Conservation (phyloP, 2,329 filamentous ascomycete genomes). For the Cladophialophora chaetospira region DNA sequence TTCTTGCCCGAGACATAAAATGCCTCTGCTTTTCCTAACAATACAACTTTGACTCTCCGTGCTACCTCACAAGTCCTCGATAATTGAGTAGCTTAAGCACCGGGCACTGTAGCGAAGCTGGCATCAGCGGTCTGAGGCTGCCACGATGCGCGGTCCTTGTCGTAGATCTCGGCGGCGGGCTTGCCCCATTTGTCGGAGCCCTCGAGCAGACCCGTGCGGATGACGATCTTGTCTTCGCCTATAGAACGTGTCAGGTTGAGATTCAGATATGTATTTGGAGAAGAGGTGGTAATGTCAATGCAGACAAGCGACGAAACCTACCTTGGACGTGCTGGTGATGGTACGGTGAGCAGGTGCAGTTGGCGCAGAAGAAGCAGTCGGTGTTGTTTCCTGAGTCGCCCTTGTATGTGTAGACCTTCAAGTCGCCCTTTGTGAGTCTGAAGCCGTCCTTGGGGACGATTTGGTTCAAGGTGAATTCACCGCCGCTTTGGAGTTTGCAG, state of each 20-base stretch:
- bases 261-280: too few relatives aligned
- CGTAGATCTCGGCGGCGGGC: constrained; percentile 57
- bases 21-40: too few relatives aligned
- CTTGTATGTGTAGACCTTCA: constrained; percentile 58
- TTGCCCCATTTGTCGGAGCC: constrained; percentile 49
- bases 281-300: too few relatives aligned
- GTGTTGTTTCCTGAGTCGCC: constrained; percentile 59
- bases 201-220: constrained; percentile 55
- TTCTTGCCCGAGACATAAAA: too few relatives aligned
- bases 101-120: constrained; percentile 26
- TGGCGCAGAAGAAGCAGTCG: constrained; percentile 61
- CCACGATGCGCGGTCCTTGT: constrained; percentile 55
- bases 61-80: too few relatives aligned
- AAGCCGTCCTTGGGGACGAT: constrained; percentile 54
- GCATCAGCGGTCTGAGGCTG: constrained; percentile 43
- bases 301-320: too few relatives aligned
- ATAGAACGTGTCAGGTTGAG: too few relatives aligned
- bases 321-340: constrained; percentile 58
- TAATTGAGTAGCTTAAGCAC: constrained; percentile 11
- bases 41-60: too few relatives aligned
- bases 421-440: constrained; percentile 54
- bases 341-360: constrained; percentile 58
- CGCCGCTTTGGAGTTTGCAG: constrained; percentile 57
- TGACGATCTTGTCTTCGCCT: constrained; percentile 51
- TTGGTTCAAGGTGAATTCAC: constrained; percentile 57